These are phyloP conservation scores for Cutaneotrichosporon sp. DNA, from an alignment of 1,284 basidiomycete species.

Conservation along the genomic window DNA sequence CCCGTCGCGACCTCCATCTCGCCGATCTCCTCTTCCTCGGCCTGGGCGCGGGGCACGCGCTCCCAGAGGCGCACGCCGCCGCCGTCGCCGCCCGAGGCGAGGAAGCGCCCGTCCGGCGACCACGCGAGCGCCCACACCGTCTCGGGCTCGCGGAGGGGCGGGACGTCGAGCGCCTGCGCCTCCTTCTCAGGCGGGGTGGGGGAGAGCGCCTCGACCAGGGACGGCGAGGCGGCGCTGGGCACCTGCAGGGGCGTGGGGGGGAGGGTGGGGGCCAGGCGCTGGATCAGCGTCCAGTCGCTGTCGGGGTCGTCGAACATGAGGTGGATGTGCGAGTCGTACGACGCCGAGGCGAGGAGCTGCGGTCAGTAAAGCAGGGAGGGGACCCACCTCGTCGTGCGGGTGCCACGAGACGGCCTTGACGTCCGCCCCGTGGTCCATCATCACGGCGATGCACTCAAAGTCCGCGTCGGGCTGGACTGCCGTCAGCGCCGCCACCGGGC, in stretches of 20 bases:
- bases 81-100: constrained; percentile 61
- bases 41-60: constrained; percentile 33
- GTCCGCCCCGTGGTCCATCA: constrained; percentile 98
- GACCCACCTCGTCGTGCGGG: constrained; percentile 82
- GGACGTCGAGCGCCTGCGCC: constrained; percentile 40
- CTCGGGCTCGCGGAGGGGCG: constrained; percentile 50
- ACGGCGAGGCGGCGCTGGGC: constrained; percentile 14
- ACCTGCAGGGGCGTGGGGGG: constrained; percentile 53
- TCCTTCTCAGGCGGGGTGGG: constrained; percentile 31
- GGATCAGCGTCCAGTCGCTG: constrained; percentile 91
- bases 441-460: constrained; percentile 90
- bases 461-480: constrained; percentile 86
- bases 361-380: constrained; percentile 20
- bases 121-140: constrained; percentile 90
- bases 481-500: constrained; percentile 10
- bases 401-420: constrained; percentile 97
- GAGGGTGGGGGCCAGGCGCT: constrained; percentile 74
- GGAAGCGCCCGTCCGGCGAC: constrained; percentile 75
- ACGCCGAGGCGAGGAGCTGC: constrained; percentile 91
- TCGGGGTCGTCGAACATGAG: constrained; percentile 91
- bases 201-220: constrained; percentile 12
- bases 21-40: constrained; percentile 29
- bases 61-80: constrained; percentile 59
- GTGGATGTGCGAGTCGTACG: constrained; percentile 96
- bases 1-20: constrained; percentile 11